Conservation (phyloP, 2,329 filamentous ascomycete genomes). For the Fusarium begoniae region DNA sequence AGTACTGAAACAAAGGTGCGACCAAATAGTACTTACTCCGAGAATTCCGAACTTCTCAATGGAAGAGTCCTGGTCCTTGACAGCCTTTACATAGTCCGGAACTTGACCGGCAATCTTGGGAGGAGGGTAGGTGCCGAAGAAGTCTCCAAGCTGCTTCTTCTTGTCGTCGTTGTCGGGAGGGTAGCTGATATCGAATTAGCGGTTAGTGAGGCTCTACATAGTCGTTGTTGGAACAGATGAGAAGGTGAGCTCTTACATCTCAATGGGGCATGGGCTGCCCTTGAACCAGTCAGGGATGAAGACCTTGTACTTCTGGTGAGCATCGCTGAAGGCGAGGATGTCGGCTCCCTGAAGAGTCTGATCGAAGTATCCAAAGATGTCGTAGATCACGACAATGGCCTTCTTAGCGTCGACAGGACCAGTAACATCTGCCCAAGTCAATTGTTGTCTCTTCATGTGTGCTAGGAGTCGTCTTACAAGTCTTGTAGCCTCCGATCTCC, state of each 20-base stretch:
- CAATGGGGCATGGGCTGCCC: constrained; percentile 70
- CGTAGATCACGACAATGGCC: constrained; percentile 70
- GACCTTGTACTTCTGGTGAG: constrained; percentile 77
- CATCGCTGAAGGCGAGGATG: constrained; percentile 65
- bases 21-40: constrained; percentile 56
- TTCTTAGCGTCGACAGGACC: constrained; percentile 60
- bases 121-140: constrained; percentile 64
- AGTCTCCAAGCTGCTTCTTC: constrained; percentile 64
- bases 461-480: constrained; percentile 48
- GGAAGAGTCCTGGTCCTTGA: constrained; percentile 60
- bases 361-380: constrained; percentile 76
- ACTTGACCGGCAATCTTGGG: constrained; percentile 59
- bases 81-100: constrained; percentile 64
- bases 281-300: constrained; percentile 94
- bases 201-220: not conserved
- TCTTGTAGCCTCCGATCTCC: constrained; percentile 64
- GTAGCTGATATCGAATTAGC: constrained; percentile 52
- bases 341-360: constrained; percentile 78
- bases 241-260: constrained; percentile 48
- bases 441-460: not conserved
- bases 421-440: constrained; percentile 52
- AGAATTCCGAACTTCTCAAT: constrained; percentile 69
- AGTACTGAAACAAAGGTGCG: not conserved
- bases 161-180: constrained; percentile 73
- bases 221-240: not conserved